phyloP scores from a whole-genome alignment of 2,329 filamentous ascomycete species.

The Aquanectria penicillioides region DNA sequence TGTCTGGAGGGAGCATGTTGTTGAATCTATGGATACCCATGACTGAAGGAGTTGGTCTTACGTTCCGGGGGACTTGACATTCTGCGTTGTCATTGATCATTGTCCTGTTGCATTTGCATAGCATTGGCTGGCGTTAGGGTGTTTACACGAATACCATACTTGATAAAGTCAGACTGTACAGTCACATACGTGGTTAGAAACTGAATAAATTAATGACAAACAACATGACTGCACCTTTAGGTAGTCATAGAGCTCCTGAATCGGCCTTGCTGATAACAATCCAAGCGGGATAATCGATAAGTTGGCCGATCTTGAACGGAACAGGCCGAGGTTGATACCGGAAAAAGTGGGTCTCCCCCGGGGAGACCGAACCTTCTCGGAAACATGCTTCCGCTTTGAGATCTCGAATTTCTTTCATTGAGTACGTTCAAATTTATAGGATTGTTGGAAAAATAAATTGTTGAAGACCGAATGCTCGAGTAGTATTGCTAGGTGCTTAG shows the following conservation, averaged over 20 bases:
- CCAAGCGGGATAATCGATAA: background rate
- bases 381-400: slow-evolving; percentile 30
- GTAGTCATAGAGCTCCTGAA: background rate
- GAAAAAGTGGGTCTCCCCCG: slow-evolving; percentile 30
- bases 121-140: slow-evolving; percentile 31
- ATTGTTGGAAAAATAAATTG: too few species aligned
- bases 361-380: slow-evolving; percentile 18
- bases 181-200: slow-evolving; percentile 19
- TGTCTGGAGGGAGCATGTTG: too few species aligned
- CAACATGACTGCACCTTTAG: background rate
- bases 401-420: background rate
- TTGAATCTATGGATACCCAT: slow-evolving; percentile 29
- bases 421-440: too few species aligned
- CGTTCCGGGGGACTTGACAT: background rate
- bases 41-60: slow-evolving; percentile 16
- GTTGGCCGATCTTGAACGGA: slow-evolving; percentile 6
- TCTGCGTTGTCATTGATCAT: slow-evolving; percentile 5
- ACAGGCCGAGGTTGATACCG: slow-evolving; percentile 15
- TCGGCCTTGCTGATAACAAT: background rate
- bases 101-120: slow-evolving; percentile 27
- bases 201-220: slow-evolving; percentile 7
- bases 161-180: slow-evolving; percentile 3
- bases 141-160: slow-evolving; percentile 24
- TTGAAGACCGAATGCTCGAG: too few species aligned
- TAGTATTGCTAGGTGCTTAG: too few species aligned